These are phyloP conservation scores for Teratosphaeria nubilosa DNA, from an alignment of 2,329 filamentous ascomycete species.

Conservation along the genomic window DNA sequence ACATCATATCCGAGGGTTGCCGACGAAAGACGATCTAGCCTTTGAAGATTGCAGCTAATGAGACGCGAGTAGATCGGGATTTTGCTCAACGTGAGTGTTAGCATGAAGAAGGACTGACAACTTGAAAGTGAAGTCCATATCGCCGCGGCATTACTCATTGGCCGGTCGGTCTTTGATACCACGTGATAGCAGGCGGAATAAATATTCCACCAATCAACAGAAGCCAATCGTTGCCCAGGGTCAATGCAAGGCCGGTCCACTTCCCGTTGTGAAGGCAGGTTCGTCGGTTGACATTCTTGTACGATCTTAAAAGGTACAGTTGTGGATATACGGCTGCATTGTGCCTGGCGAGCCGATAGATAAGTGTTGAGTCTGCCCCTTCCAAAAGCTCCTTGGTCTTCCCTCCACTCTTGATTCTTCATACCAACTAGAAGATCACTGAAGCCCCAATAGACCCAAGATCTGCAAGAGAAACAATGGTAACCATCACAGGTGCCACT, in stretches of 20 bases:
- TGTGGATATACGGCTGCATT: background rate
- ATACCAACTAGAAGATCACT: background rate
- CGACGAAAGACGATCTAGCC: no score
- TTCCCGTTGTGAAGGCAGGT: background rate
- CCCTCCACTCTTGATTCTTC: background rate
- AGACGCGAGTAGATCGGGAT: no score
- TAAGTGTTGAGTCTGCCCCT: background rate
- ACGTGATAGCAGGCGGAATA: background rate
- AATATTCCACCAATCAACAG: background rate
- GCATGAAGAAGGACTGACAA: background rate
- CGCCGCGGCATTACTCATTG: background rate
- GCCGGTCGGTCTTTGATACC: background rate
- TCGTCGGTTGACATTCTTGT: background rate
- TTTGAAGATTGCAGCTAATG: no score
- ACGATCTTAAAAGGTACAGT: background rate
- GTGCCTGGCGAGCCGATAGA: background rate
- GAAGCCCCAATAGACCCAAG: background rate
- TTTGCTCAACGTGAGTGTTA: no score
- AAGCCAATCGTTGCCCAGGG: background rate
- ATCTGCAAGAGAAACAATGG: slow-evolving; percentile 24
- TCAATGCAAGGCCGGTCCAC: background rate
- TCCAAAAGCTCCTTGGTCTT: background rate
- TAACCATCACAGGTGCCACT: slow-evolving; percentile 36
- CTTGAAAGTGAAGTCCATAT: background rate
- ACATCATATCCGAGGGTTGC: no score